Percentiles rank a stretch among this genome's conserved stretches.
phyloP scores from a whole-genome alignment of 2,329 filamentous ascomycete species.

The Rhexocercosporidium sp. region DNA sequence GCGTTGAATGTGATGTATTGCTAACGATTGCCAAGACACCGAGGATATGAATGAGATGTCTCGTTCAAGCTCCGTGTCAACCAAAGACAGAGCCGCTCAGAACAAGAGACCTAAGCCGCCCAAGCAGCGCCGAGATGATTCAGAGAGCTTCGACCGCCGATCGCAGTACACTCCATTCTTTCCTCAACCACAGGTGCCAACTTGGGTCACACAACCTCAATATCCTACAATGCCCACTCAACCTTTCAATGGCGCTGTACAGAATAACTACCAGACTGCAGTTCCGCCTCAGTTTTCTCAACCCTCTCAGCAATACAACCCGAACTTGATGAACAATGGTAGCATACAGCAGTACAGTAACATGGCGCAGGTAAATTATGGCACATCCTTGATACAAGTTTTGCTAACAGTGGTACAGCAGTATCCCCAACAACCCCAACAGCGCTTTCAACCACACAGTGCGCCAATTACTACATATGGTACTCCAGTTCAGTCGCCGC shows the following conservation, averaged over 20 bases:
- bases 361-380: slow-evolving; percentile 37
- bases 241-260: slow-evolving; percentile 53
- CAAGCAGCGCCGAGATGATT: slow-evolving; percentile 68
- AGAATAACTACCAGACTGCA: slow-evolving; percentile 36
- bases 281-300: slow-evolving; percentile 50
- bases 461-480: slow-evolving; percentile 42
- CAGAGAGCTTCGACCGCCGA: slow-evolving; percentile 68
- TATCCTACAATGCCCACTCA: slow-evolving; percentile 57
- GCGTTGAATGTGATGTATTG: slow-evolving; percentile 3
- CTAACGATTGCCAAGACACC: slow-evolving; percentile 50
- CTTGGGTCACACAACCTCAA: slow-evolving; percentile 61
- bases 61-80: slow-evolving; percentile 83
- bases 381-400: neutral
- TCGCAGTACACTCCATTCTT: slow-evolving; percentile 75
- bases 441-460: slow-evolving; percentile 41
- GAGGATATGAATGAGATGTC: slow-evolving; percentile 80
- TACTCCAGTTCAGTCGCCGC: slow-evolving; percentile 41
- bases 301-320: slow-evolving; percentile 38
- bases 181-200: slow-evolving; percentile 57
- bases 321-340: slow-evolving; percentile 46
- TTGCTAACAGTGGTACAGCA: slow-evolving; percentile 33
- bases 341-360: slow-evolving; percentile 42
- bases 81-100: slow-evolving; percentile 75
- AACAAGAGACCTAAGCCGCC: slow-evolving; percentile 72
- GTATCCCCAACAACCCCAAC: slow-evolving; percentile 37